Percentiles rank a stretch among this genome's conserved stretches.
phyloP scores from a whole-genome alignment of 1,284 basidiomycete genomes.

The Cystobasidium slooffiae region DNA sequence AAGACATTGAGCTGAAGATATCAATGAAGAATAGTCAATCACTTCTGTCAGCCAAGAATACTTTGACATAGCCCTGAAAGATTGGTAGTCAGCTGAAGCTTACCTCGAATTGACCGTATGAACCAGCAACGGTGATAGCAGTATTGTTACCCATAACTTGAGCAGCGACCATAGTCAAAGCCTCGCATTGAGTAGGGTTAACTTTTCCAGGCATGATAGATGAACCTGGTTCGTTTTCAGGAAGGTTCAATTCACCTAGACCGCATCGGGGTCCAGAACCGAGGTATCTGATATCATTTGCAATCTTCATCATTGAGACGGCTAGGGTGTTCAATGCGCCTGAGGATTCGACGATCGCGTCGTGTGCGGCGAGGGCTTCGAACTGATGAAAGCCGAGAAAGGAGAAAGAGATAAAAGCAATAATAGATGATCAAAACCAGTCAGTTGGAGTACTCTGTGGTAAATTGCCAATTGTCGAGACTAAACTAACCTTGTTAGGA shows the following conservation, averaged over 20 bases:
- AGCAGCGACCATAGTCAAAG: constrained; percentile 93
- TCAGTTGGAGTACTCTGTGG: background rate
- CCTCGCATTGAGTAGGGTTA: constrained; percentile 99
- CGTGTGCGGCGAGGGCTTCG: constrained; percentile 94
- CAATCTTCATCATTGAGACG: constrained; percentile 97
- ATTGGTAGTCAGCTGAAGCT: constrained; percentile 23
- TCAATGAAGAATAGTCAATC: too few relatives aligned
- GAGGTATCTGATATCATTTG: constrained; percentile 98
- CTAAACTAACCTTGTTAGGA: constrained; percentile 81
- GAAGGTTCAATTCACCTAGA: constrained; percentile 88
- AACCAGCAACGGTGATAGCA: constrained; percentile 86
- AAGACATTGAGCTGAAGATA: constrained; percentile 89
- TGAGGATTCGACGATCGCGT: constrained; percentile 95
- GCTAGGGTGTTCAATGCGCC: constrained; percentile 95
- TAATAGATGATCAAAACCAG: constrained; percentile 6
- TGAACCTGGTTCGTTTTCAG: constrained; percentile 98
- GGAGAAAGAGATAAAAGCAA: too few relatives aligned
- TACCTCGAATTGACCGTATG: constrained; percentile 96
- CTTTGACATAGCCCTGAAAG: too few relatives aligned
- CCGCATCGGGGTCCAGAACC: constrained; percentile 98
- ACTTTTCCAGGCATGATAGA: constrained; percentile 99
- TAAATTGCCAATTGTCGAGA: background rate
- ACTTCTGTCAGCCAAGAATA: too few relatives aligned
- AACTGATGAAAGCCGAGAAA: constrained; percentile 74
- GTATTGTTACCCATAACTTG: constrained; percentile 99